Percentiles rank a stretch among this genome's conserved stretches.
phyloP scores from a whole-genome alignment of 2,329 filamentous ascomycete genomes.

The Epichloe coenophiala region DNA sequence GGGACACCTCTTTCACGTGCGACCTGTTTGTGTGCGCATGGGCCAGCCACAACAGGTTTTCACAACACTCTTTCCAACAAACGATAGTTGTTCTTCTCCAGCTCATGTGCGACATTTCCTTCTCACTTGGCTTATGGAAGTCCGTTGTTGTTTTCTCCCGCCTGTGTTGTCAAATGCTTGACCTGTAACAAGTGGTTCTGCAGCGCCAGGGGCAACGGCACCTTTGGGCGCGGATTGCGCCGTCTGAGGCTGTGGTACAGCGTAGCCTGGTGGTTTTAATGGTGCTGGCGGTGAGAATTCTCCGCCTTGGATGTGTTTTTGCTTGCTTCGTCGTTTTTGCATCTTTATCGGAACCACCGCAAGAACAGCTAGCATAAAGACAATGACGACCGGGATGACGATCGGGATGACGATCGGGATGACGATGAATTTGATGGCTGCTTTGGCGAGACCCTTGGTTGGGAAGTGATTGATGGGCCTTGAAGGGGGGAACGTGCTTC shows the following conservation, averaged over 20 bases:
- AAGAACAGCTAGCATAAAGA: background rate
- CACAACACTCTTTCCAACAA: background rate
- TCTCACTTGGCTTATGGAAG: background rate
- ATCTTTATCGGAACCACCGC: background rate
- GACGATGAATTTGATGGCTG: background rate
- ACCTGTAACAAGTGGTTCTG: too few relatives aligned
- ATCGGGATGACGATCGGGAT: constrained; percentile 1
- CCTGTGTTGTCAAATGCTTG: too few relatives aligned
- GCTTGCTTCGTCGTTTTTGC: background rate
- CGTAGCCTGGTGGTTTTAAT: background rate
- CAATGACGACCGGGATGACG: background rate
- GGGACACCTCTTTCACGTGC: too few relatives aligned
- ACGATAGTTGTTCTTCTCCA: too few relatives aligned
- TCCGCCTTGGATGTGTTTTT: background rate
- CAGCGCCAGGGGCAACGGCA: too few relatives aligned
- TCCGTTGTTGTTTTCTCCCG: background rate
- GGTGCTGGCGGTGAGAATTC: background rate
- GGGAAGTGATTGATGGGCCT: background rate
- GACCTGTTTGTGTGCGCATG: background rate
- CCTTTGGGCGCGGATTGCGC: background rate
- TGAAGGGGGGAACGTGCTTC: too few relatives aligned
- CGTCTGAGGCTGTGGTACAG: background rate
- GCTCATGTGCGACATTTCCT: too few relatives aligned
- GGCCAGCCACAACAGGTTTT: background rate
- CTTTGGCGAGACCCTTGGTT: constrained; percentile 1